Evolutionary conservation across 2,329 filamentous ascomycete species (phyloP).

Genomic region (Cladosporium oxysporum): DNA sequence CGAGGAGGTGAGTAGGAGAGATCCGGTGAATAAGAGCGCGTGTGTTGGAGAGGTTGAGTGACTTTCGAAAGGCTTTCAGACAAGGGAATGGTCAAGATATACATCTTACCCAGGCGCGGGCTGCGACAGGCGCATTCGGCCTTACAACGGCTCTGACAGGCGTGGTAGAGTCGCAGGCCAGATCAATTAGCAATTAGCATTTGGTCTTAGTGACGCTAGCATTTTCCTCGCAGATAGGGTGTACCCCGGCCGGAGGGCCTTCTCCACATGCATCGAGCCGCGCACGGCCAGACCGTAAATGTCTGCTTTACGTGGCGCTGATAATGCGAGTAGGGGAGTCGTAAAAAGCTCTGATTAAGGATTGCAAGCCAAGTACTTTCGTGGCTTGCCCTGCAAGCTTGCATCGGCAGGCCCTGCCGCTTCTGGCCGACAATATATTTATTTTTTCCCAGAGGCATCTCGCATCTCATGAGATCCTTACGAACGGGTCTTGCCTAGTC

Average conservation of each 20-base stretch:
- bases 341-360: constrained; percentile 6
- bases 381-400: constrained; percentile 13
- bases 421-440: background rate
- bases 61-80: background rate
- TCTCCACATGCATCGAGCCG: constrained; percentile 16
- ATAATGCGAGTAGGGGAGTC: background rate
- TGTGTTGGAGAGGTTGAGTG: background rate
- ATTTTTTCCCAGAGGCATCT: background rate
- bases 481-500: constrained; percentile 4
- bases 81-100: constrained; percentile 15
- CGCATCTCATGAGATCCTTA: background rate
- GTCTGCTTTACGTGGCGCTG: constrained; percentile 14
- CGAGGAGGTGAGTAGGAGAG: background rate
- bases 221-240: constrained; percentile 10
- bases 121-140: constrained; percentile 12
- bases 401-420: constrained; percentile 10
- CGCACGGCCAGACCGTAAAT: constrained; percentile 9
- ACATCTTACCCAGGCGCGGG: constrained; percentile 8
- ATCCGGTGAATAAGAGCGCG: background rate
- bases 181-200: constrained; percentile 14
- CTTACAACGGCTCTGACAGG: constrained; percentile 15
- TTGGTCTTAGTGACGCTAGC: constrained; percentile 10
- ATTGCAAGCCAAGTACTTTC: background rate
- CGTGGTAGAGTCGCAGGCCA: constrained; percentile 5
- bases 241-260: background rate